Conservation (phyloP, 2,329 filamentous ascomycete species). For the Cyphellophora europaea region DNA sequence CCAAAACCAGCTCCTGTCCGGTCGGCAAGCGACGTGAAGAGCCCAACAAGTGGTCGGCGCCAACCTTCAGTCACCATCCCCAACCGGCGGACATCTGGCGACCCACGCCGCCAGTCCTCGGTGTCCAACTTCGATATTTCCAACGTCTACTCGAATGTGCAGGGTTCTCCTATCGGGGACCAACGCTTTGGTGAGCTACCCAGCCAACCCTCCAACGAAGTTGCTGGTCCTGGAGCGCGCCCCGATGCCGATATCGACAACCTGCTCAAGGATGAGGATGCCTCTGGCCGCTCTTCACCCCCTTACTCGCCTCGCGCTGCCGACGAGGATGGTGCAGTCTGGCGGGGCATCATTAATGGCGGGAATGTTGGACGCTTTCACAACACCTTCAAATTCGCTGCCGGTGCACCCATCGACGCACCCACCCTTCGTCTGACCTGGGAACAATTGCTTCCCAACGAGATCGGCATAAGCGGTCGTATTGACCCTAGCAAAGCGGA, state of each 20-base stretch:
- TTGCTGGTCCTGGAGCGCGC: constrained; percentile 38
- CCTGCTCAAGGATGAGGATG: constrained; percentile 69
- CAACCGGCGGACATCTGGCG: constrained; percentile 26
- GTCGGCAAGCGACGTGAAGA: constrained; percentile 18
- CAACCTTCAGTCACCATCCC: constrained; percentile 24
- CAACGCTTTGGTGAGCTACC: constrained; percentile 34
- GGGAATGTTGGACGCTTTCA: constrained; percentile 65
- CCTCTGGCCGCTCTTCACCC: constrained; percentile 43
- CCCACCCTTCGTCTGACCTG: constrained; percentile 39
- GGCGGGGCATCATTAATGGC: constrained; percentile 71
- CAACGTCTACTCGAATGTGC: constrained; percentile 72
- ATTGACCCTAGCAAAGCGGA: constrained; percentile 76
- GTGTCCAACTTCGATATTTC: constrained; percentile 66
- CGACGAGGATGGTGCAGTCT: constrained; percentile 61
- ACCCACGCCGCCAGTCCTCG: constrained; percentile 40
- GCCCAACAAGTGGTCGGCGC: constrained; percentile 6
- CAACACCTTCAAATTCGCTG: constrained; percentile 72
- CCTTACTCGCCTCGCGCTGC: constrained; percentile 76
- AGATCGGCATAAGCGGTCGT: constrained; percentile 53
- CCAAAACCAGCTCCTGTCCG: constrained; percentile 21
- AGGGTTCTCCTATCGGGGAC: constrained; percentile 28
- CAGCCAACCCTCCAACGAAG: constrained; percentile 29
- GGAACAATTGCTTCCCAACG: constrained; percentile 63
- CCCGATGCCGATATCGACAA: constrained; percentile 86
- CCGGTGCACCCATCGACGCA: constrained; percentile 55